A percentile compares a stretch with the other conserved stretches of the same genome.
Conservation (phyloP, 2,329 filamentous ascomycete species). For the Ceratocystis alfenasii region DNA sequence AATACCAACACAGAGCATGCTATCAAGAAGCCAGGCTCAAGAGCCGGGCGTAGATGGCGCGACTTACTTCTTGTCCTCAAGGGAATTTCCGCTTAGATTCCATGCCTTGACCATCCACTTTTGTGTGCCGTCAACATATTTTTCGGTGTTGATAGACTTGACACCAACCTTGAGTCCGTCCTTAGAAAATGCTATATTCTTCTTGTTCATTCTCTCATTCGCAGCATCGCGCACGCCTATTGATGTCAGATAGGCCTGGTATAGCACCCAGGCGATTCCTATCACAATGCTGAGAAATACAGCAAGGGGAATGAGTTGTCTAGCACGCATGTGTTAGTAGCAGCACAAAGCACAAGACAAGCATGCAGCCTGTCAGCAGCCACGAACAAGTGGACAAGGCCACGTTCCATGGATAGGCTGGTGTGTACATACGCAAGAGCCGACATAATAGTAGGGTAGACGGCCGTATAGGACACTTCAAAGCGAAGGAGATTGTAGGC, state of each 20-base stretch:
- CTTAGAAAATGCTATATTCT: constrained; percentile 63
- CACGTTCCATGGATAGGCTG: neutral
- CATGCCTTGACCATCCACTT: constrained; percentile 54
- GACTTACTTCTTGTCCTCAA: constrained; percentile 26
- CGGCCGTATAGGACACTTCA: neutral
- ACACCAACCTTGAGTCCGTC: constrained; percentile 62
- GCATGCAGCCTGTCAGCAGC: neutral
- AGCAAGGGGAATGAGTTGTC: constrained; percentile 54
- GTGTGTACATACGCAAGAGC: neutral
- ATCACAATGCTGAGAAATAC: constrained; percentile 49
- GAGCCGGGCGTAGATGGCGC: neutral
- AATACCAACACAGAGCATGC: too few relatives aligned
- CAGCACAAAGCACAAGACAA: neutral
- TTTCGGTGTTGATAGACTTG: constrained; percentile 55
- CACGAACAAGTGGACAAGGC: neutral
- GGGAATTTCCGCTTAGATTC: constrained; percentile 40
- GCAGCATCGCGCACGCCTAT: constrained; percentile 54
- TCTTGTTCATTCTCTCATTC: constrained; percentile 58
- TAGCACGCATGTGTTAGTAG: constrained; percentile 25
- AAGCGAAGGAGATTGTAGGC: neutral
- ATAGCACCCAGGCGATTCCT: constrained; percentile 51
- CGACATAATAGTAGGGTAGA: neutral
- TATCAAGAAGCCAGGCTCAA: constrained; percentile 9
- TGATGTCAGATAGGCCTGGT: constrained; percentile 59
- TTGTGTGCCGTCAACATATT: constrained; percentile 63